Percentiles rank a stretch among this genome's conserved stretches.
phyloP scores from a whole-genome alignment of 2,329 filamentous ascomycete species.

The Penicillium sp. region DNA sequence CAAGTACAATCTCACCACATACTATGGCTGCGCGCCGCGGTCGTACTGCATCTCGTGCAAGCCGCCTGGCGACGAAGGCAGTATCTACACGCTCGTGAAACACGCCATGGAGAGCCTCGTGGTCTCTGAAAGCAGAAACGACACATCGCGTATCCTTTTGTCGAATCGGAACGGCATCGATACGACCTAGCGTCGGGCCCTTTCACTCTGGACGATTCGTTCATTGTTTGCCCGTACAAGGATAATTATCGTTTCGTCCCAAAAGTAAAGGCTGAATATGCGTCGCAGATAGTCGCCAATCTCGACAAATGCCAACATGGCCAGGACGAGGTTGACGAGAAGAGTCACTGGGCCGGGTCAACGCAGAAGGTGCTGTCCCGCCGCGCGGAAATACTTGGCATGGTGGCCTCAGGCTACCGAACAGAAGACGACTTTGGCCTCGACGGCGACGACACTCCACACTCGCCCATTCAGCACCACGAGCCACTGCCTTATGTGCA shows the following conservation, averaged over 20 bases:
- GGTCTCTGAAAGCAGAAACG: conserved; percentile 49
- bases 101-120: conserved; percentile 51
- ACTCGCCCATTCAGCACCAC: conserved; percentile 23
- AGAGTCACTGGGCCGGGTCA: not conserved
- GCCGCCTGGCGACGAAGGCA: conserved; percentile 50
- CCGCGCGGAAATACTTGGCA: conserved; percentile 22
- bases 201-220: conserved; percentile 49
- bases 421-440: conserved; percentile 32
- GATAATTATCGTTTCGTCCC: not conserved
- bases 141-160: conserved; percentile 54
- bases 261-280: not conserved
- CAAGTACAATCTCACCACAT: conserved; percentile 52
- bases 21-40: conserved; percentile 59
- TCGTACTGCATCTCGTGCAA: conserved; percentile 58
- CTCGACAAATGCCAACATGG: not conserved
- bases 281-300: not conserved
- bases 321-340: not conserved
- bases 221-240: conserved; percentile 24
- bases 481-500: conserved; percentile 26
- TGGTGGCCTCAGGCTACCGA: conserved; percentile 24
- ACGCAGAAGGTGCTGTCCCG: not conserved
- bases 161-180: conserved; percentile 59
- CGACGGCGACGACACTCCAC: conserved; percentile 32
- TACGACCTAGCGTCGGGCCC: conserved; percentile 62
- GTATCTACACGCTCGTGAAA: conserved; percentile 53